Percentiles rank a stretch among this genome's conserved stretches.
phyloP scores from a whole-genome alignment of 768 basidiomycete genomes.

The Leccinum broughii region DNA sequence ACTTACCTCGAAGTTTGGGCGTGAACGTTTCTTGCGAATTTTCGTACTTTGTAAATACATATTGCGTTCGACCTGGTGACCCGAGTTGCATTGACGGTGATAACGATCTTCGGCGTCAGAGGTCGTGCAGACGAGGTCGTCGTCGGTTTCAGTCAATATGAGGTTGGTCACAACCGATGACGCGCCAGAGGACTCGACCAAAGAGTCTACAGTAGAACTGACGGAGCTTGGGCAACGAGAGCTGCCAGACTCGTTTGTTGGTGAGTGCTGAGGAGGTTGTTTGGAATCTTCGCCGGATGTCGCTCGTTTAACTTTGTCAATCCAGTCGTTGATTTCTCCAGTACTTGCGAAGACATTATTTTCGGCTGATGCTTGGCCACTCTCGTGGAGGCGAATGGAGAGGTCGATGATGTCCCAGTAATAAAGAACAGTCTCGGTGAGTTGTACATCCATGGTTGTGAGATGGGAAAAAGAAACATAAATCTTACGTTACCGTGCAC shows the following conservation, averaged over 20 bases:
- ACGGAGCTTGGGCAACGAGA: not conserved
- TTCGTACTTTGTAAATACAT: not conserved
- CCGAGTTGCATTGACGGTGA: not conserved
- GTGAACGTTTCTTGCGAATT: not conserved
- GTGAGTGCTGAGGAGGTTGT: not conserved
- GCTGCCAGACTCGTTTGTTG: not conserved
- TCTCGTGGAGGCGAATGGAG: not conserved
- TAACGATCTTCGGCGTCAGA: not conserved
- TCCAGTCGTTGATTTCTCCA: not conserved
- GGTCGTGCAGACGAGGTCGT: not conserved
- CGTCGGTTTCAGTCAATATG: not conserved
- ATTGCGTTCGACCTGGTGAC: not conserved
- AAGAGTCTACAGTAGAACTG: not conserved
- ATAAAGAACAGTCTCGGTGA: not conserved
- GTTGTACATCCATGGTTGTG: not conserved
- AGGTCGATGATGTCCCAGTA: not conserved
- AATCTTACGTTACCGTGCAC: no score
- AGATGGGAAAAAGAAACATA: not conserved
- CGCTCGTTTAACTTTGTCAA: not conserved
- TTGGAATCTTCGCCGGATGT: not conserved
- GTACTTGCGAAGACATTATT: not conserved
- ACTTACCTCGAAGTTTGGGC: not conserved
- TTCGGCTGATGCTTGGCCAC: not conserved
- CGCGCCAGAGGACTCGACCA: not conserved
- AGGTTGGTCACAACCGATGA: not conserved